Base-by-base conservation (phyloP, 1,284 basidiomycete species). In the Pterula multifida region DNA sequence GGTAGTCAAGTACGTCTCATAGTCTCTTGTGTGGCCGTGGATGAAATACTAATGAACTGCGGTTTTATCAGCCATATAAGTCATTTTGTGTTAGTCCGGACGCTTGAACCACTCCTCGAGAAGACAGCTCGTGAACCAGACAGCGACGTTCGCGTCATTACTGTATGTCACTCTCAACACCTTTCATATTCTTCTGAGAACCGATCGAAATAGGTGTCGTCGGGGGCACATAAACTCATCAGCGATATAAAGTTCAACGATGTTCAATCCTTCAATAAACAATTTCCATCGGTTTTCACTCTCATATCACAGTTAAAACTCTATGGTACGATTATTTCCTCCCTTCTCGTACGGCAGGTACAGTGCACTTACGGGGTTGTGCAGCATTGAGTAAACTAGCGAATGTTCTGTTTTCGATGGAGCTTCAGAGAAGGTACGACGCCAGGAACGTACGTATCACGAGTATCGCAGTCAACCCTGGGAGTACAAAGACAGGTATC, bases 81-180 rank as follows among this genome's bases (percentile, higher is more conserved):
- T 21, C 60, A 58, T 1, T 60, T 60, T 47, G 52, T 61, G 21
- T 58, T 64, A 49, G 63, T 60, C 3, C 50, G 50, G 17, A 53
- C 55, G 6, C 56, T 64, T 3, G 49, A 60, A 13, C 59, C 61
- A 1, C 49, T 63, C 12, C 52, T 63, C 25, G 52, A 59, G 47
- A 48, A 53, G 25, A 60, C 63, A 1, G 58, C 60, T 2, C 17
- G 28, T 15, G 32, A 53, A 22, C 54, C 59, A 1, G 55, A 49
- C 6, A 50, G 60, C 4, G 62, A 63, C 50, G 63, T 63, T n/a
- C 60, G 63, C 19, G 58, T 64, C 26, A 56, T 63, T 1, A 61
- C 57, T 35, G 61, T 62, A 47, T 15, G 57, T 42, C n/a, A n/a
- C n/a, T 22, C 19, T 42, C 13, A 6, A 17, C 39, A 42, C 9